Evolutionary conservation across 805 yeast species (phyloP), one percentile per base, ranked within the genome.

Genomic region (Candida maris): DNA sequence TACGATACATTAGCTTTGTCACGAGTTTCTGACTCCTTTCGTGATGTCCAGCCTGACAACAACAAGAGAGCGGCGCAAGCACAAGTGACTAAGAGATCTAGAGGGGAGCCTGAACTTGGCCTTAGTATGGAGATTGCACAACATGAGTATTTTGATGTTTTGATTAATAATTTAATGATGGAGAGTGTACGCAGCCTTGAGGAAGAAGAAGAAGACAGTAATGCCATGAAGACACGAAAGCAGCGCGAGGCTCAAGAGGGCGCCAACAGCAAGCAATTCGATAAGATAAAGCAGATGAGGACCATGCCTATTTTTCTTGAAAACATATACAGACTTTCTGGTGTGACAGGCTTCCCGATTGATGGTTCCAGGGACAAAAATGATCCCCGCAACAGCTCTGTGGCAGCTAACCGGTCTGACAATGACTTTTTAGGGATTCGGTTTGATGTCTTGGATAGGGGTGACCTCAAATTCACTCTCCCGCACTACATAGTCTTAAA

Each of bases 271-370:
- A 27, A 37, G 15, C 32, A 44, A 6, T 47, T 30, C 22, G 29
- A 37, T 7, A 18, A 32, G n/a, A 19, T 46, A 22, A 44, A 38
- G 32, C 36, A 23, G 7, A 52, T 53, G 19, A 16, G 51, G 21
- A 44, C 52, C 20, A 63, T 63, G 9, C 59, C 59, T 30, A 64
- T 71, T 25, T 54, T 65, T 29, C 48, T 62, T 30, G 81, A 75
- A 41, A 74, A 73, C 43, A 54, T 73, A 14, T 64, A 61, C 37
- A 48, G 81, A 35, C 48, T 74, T 38, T 71, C 66, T 5, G 79
- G 79, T 2, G 48, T 71, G 20, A 74, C 80, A 0, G 70, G 71
- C 0, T 75, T 75, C 37, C 75, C 77, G 1, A 61, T 75, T 27
- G 14, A 25, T 25, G 28, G 28, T 12, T 8, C 10, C 8, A 21